These are phyloP conservation scores for Canariomyces notabilis DNA, from an alignment of 2,329 filamentous ascomycete species.

Conservation along the genomic window DNA sequence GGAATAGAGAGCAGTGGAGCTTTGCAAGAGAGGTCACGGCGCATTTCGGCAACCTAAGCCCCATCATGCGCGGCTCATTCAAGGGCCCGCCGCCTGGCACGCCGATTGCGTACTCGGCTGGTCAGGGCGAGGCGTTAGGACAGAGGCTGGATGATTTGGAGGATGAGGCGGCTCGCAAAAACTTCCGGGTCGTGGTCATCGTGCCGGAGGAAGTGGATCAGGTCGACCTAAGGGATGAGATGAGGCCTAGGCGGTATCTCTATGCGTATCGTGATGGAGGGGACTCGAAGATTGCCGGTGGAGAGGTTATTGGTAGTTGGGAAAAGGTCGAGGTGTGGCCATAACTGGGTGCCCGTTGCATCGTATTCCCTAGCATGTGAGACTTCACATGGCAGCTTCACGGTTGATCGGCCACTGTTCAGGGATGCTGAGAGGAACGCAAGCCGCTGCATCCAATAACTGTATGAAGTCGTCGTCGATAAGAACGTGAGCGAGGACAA, in stretches of 20 bases:
- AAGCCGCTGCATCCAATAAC: no score
- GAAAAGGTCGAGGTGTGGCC: constrained; percentile 66
- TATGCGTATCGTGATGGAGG: constrained; percentile 54
- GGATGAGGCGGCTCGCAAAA: constrained; percentile 63
- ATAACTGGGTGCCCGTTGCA: constrained; percentile 26
- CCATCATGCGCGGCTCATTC: constrained; percentile 72
- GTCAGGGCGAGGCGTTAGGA: constrained; percentile 37
- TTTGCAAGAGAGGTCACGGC: constrained; percentile 76
- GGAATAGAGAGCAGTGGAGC: constrained; percentile 55
- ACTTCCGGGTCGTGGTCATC: constrained; percentile 82
- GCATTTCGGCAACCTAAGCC: constrained; percentile 85
- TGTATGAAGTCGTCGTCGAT: no score
- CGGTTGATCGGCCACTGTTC: no score
- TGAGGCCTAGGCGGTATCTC: constrained; percentile 57
- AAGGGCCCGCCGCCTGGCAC: constrained; percentile 66
- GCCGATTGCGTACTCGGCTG: constrained; percentile 47
- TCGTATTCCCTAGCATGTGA: no score
- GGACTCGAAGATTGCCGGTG: constrained; percentile 28
- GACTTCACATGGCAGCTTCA: no score
- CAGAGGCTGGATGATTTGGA: constrained; percentile 66
- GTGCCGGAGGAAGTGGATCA: constrained; percentile 72
- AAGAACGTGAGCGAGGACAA: no score
- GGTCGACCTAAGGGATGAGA: constrained; percentile 64
- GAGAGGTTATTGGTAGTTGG: constrained; percentile 52
- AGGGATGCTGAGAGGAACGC: no score